Evolutionary conservation across 164 flowering plant genomes (phyloP), one percentile per base, ranked within the genome.

Genomic region (Sedum album): DNA sequence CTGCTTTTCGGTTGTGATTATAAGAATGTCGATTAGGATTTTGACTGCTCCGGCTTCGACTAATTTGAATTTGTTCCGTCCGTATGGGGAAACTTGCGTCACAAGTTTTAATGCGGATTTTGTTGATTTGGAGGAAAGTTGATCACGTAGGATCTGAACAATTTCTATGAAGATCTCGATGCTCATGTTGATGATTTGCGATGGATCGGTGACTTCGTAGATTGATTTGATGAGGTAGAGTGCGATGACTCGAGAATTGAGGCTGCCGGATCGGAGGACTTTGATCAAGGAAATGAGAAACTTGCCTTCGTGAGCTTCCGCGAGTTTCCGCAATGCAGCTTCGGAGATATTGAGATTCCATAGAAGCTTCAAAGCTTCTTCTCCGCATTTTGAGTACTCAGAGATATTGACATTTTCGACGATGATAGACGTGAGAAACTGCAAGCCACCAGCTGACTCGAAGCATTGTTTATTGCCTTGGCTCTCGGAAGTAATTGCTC

Each of bases 51-150:
- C 92, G 0, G 81, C 82, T 14, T 86, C 85, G 0, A 79, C 87
- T 0, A 89, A 90, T 62, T 85, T 88, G 67, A 87, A 70, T 65
- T 89, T 70, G 81, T 90, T 93, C 55, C 92, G 74, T 4, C 96
- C 94, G 92, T 89, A 87, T 9, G 86, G 90, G 49, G 83, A 78
- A 0, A 82, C 39, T 75, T 80, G 82, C 0, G 83, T 69, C 0
- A 93, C 70, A 15, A 90, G 74, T 68, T 90, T 79, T 79, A 90
- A 41, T 13, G 90, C 89, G 1, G 86, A 76, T 66, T 84, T 90
- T 0, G 83, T 73, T 0, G 86, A 78, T 53, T 81, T 83, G 9
- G 65, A 71, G 0, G 98, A 88, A 46, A 83, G 77, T 51, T 78
- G 80, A 61, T 88, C 91, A 0, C 66, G 70, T 25, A 93, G 33